Conservation (phyloP, 148 eudicot species). For the Polygonum aviculare region DNA sequence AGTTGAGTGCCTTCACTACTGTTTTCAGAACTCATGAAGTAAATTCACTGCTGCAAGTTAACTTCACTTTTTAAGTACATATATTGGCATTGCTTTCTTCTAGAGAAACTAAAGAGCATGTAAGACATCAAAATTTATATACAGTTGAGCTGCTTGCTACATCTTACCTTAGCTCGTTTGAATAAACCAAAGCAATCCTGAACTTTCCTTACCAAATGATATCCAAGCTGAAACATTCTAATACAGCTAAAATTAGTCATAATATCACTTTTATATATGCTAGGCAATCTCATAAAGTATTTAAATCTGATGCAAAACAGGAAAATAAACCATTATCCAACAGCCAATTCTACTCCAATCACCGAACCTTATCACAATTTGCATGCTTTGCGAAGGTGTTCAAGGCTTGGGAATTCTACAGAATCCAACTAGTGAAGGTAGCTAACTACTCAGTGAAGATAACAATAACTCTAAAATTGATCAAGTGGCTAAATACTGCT, state of each 20-base stretch:
- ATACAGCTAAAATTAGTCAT: neutral
- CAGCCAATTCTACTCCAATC: conserved; percentile 83
- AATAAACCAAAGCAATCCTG: neutral
- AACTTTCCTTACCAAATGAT: neutral
- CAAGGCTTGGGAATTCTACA: conserved; percentile 94
- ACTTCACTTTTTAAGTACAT: neutral
- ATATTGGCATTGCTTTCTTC: neutral
- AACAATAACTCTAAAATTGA: neutral
- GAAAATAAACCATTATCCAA: conserved; percentile 89
- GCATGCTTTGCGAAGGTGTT: conserved; percentile 79
- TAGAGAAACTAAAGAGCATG: neutral
- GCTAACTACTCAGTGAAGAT: conserved; percentile 12
- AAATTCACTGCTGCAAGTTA: conserved; percentile 12
- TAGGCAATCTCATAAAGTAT: neutral
- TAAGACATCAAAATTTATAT: too few relatives aligned
- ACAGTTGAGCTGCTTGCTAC: too few relatives aligned
- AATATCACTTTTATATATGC: neutral
- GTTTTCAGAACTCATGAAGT: conserved; percentile 96
- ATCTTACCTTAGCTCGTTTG: too few relatives aligned
- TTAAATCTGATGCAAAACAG: conserved; percentile 22
- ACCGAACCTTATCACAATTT: conserved; percentile 74
- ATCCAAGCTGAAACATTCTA: neutral
- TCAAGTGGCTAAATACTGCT: neutral
- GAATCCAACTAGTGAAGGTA: conserved; percentile 92
- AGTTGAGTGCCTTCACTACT: conserved; percentile 78